Conservation (phyloP, 352 stramenopile genomes). For the Stramenopiles sp. region DNA sequence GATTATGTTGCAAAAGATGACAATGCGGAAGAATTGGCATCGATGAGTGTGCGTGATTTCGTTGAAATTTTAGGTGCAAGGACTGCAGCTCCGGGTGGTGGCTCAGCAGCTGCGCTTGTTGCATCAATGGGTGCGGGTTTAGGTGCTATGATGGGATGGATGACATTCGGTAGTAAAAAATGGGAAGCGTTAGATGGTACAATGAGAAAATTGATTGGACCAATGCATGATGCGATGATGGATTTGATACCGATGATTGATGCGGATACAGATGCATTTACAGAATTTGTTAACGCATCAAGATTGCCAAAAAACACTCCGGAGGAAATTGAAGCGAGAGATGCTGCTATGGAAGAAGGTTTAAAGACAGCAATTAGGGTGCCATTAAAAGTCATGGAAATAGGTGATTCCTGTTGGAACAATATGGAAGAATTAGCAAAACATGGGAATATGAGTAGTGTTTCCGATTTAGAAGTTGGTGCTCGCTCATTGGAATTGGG, state of each 20-base stretch:
- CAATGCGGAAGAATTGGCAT: slow-evolving; percentile 14
- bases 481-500: slow-evolving; percentile 20
- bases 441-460: slow-evolving; percentile 22
- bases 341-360: slow-evolving; percentile 19
- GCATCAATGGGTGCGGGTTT: background rate
- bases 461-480: slow-evolving; percentile 21
- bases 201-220: slow-evolving; percentile 21
- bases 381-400: slow-evolving; percentile 19
- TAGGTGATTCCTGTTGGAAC: slow-evolving; percentile 14
- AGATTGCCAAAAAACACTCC: slow-evolving; percentile 17
- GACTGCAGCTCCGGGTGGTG: slow-evolving; percentile 10
- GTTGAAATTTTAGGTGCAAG: slow-evolving; percentile 10
- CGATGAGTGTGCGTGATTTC: background rate
- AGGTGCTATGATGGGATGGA: slow-evolving; percentile 22
- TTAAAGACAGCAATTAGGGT: slow-evolving; percentile 19
- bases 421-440: slow-evolving; percentile 23
- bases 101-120: background rate
- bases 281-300: slow-evolving; percentile 20
- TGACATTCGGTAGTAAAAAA: slow-evolving; percentile 21
- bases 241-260: slow-evolving; percentile 22
- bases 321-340: slow-evolving; percentile 16
- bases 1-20: background rate
- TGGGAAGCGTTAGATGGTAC: slow-evolving; percentile 16
- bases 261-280: slow-evolving; percentile 21
- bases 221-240: slow-evolving; percentile 15